These are phyloP conservation scores for Cladosporium sp. DNA, from an alignment of 2,329 filamentous ascomycete genomes.

Conservation along the genomic window DNA sequence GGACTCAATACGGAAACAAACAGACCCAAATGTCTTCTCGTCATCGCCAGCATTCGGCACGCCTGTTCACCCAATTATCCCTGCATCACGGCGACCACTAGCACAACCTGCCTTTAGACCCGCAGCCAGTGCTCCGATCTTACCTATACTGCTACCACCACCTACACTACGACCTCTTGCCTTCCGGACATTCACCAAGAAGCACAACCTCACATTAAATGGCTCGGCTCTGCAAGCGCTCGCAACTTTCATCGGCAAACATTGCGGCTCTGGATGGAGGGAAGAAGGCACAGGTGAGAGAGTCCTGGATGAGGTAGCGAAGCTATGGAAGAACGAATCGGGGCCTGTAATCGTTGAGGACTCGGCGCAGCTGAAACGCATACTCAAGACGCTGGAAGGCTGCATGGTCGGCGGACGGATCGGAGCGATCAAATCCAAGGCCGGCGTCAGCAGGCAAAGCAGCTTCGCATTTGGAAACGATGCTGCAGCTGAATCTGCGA, in stretches of 20 bases:
- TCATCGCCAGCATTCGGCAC: slow-evolving; percentile 91
- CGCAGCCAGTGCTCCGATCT: slow-evolving; percentile 59
- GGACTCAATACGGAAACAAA: slow-evolving; percentile 4
- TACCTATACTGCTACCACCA: slow-evolving; percentile 86
- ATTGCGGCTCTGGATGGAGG: slow-evolving; percentile 94
- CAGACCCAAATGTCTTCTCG: slow-evolving; percentile 53
- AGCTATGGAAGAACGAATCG: slow-evolving; percentile 86
- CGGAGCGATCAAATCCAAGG: slow-evolving; percentile 46
- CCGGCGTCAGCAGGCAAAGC: slow-evolving; percentile 58
- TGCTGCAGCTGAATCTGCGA: slow-evolving; percentile 25
- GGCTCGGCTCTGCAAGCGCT: slow-evolving; percentile 82
- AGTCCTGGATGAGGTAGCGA: slow-evolving; percentile 87
- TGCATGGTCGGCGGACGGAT: slow-evolving; percentile 86
- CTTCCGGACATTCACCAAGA: slow-evolving; percentile 95
- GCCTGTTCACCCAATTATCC: slow-evolving; percentile 69
- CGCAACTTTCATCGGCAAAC: slow-evolving; percentile 84
- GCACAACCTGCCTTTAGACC: slow-evolving; percentile 52
- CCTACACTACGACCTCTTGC: slow-evolving; percentile 84
- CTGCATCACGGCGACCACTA: slow-evolving; percentile 40
- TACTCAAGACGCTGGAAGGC: slow-evolving; percentile 79
- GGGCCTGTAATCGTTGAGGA: slow-evolving; percentile 92
- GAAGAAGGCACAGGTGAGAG: slow-evolving; percentile 92
- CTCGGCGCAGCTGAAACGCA: slow-evolving; percentile 67
- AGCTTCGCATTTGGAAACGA: slow-evolving; percentile 62
- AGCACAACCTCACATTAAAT: slow-evolving; percentile 89